A percentile compares a stretch with the other conserved stretches of the same genome.
Conservation (phyloP, 192 early-diverging fungal genomes). For the Linnemannia schmuckeri region DNA sequence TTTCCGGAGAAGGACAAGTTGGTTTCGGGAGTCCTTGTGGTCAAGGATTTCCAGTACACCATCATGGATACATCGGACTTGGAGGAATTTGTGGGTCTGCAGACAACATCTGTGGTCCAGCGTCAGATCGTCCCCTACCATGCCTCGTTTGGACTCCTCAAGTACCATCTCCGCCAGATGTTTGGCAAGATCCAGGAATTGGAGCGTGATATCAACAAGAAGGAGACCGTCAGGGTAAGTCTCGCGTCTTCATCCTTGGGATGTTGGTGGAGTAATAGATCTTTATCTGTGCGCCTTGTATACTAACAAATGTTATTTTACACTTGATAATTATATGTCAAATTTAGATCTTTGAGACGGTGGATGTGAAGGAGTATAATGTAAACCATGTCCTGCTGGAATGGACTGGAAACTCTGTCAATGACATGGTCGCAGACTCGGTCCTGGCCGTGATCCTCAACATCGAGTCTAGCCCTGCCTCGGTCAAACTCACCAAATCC, state of each 20-base stretch:
- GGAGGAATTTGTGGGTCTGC: constrained; percentile 84
- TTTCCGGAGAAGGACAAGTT: constrained; percentile 77
- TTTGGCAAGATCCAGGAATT: constrained; percentile 80
- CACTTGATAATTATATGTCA: background rate
- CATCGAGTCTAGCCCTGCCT: constrained; percentile 89
- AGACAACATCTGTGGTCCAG: constrained; percentile 83
- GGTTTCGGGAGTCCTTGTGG: constrained; percentile 85
- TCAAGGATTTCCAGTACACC: constrained; percentile 91
- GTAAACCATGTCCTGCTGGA: constrained; percentile 81
- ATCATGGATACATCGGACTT: constrained; percentile 88
- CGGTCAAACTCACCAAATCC: constrained; percentile 75
- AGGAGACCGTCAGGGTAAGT: constrained; percentile 51
- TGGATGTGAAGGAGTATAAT: constrained; percentile 76
- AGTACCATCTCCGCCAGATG: constrained; percentile 95
- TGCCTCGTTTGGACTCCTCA: constrained; percentile 83
- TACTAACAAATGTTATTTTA: background rate
- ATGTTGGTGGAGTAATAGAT: background rate
- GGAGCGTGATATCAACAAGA: constrained; percentile 48
- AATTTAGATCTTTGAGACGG: constrained; percentile 66
- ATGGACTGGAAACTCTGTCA: constrained; percentile 92
- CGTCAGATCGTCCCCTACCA: constrained; percentile 81
- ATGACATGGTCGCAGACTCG: constrained; percentile 97
- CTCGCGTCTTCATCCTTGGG: background rate
- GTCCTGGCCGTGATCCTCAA: constrained; percentile 87
- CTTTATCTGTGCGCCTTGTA: background rate